phyloP scores from a whole-genome alignment of 441 rosid genomes.

The Populus hybrid region DNA sequence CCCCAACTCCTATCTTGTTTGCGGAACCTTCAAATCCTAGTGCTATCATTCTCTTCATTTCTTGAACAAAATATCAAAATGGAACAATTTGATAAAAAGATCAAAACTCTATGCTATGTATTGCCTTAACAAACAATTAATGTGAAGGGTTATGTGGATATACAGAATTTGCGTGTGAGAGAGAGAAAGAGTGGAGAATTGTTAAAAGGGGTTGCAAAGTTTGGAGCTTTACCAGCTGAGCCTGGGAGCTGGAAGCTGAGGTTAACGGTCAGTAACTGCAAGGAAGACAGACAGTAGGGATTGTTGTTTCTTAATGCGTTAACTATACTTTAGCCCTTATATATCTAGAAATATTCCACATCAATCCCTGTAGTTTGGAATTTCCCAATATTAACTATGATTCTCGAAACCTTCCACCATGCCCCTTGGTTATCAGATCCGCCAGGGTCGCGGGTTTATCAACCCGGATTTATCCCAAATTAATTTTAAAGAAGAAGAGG shows the following conservation, averaged over 20 bases:
- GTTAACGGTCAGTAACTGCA: background rate
- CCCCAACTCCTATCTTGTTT: constrained; percentile 90
- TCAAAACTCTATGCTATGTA: background rate
- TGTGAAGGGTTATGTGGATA: background rate
- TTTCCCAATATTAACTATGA: background rate
- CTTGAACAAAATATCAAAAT: background rate
- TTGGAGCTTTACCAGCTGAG: background rate
- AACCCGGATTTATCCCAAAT: background rate
- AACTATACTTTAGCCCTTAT: background rate
- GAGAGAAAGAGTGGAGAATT: background rate
- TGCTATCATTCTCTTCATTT: constrained; percentile 74
- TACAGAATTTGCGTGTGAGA: background rate
- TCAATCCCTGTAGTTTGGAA: background rate
- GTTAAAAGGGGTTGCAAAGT: background rate
- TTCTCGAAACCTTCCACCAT: background rate
- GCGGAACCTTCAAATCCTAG: constrained; percentile 93
- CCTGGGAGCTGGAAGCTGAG: background rate
- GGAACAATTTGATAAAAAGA: background rate
- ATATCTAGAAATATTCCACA: background rate
- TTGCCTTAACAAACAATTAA: background rate
- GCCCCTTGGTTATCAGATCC: background rate
- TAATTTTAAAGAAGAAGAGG: too few relatives aligned
- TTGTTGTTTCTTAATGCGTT: background rate
- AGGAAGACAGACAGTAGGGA: background rate
- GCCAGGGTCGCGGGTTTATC: background rate